Conservation (phyloP, 108 stramenopile species). For the Cylindrotheca closterium region DNA sequence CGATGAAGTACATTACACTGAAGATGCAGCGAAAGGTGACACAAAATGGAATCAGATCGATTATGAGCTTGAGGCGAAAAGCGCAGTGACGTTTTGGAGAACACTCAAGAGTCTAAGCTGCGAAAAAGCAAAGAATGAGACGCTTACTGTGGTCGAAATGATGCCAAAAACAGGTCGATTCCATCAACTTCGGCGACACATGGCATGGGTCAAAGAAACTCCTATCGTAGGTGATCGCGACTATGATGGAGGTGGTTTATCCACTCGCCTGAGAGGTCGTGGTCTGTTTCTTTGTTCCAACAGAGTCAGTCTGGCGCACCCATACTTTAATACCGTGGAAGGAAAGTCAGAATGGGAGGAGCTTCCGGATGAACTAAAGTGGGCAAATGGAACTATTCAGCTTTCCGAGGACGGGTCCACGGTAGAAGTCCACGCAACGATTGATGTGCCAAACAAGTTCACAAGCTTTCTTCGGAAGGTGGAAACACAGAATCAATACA, state of each 20-base stretch:
- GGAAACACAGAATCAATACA: too few relatives aligned
- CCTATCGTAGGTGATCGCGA: constrained; percentile 69
- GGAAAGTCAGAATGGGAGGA: too few relatives aligned
- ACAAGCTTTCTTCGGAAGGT: too few relatives aligned
- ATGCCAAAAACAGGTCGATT: constrained; percentile 83
- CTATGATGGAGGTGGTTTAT: constrained; percentile 64
- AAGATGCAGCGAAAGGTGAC: constrained; percentile 26
- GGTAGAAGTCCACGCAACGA: background rate
- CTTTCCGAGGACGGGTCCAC: too few relatives aligned
- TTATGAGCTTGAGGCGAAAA: constrained; percentile 56
- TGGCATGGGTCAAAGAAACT: constrained; percentile 62
- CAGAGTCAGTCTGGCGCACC: constrained; percentile 67
- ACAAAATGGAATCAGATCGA: constrained; percentile 67
- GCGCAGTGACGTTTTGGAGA: constrained; percentile 70
- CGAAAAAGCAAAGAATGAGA: constrained; percentile 38
- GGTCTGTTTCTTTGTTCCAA: constrained; percentile 77
- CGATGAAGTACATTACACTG: constrained; percentile 42
- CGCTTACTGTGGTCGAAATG: constrained; percentile 59
- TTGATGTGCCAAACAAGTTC: background rate
- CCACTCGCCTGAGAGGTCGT: constrained; percentile 46
- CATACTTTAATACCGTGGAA: constrained; percentile 53
- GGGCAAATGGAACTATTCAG: too few relatives aligned
- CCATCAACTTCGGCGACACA: constrained; percentile 75
- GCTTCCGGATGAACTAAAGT: too few relatives aligned
- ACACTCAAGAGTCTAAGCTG: constrained; percentile 27